phyloP scores from a whole-genome alignment of 1,139 yeast species.

The Yamadazyma aaseri region DNA sequence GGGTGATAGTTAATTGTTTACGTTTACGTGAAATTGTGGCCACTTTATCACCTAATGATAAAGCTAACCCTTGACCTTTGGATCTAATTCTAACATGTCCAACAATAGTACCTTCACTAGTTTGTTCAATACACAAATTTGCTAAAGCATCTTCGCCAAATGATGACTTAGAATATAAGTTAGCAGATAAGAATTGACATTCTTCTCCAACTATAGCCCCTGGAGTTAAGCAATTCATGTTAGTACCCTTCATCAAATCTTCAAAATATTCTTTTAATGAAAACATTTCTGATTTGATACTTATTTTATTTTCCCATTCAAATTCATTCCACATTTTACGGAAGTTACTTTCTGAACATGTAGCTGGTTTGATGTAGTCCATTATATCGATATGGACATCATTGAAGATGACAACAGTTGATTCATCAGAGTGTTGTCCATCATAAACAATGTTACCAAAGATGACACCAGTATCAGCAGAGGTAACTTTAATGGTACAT shows the following conservation, averaged over 20 bases:
- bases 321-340: constrained; percentile 99
- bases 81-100: constrained; percentile 98
- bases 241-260: constrained; percentile 76
- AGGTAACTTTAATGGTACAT: constrained; percentile 88
- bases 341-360: constrained; percentile 85
- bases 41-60: constrained; percentile 91
- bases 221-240: constrained; percentile 92
- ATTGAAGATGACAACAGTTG: constrained; percentile 85
- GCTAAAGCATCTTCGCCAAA: constrained; percentile 99
- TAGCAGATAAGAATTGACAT: constrained; percentile 92
- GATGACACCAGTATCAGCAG: constrained; percentile 96
- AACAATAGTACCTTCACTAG: constrained; percentile 73
- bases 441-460: constrained; percentile 97
- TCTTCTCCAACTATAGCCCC: constrained; percentile 85
- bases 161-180: constrained; percentile 86
- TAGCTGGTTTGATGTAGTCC: constrained; percentile 96
- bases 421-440: constrained; percentile 91
- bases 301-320: constrained; percentile 99
- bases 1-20: constrained; percentile 23
- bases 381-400: constrained; percentile 95
- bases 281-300: constrained; percentile 69
- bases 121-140: constrained; percentile 87
- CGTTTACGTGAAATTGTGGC: constrained; percentile 70
- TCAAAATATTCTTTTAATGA: constrained; percentile 79
- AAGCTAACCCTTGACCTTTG: constrained; percentile 96